Conservation (phyloP, 2,329 filamentous ascomycete species). For the Aspergillus viridinutans region DNA sequence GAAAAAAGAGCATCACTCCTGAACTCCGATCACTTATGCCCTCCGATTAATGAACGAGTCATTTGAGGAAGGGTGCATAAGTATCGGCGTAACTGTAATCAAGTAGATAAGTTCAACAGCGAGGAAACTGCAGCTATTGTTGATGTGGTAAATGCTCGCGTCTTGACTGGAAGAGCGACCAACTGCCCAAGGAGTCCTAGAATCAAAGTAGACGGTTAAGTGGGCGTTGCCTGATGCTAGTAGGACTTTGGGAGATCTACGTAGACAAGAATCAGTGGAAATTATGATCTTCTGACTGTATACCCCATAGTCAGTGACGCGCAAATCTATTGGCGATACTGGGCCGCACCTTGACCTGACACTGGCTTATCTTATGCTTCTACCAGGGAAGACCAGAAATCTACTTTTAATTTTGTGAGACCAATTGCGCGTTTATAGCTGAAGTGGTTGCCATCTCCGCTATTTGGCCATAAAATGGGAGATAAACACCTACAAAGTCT, state of each 20-base stretch:
- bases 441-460: not conserved
- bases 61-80: not conserved
- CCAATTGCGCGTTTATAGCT: not conserved
- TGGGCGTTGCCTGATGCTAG: slow-evolving; percentile 24
- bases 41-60: no score
- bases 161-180: slow-evolving; percentile 26
- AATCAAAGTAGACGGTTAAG: slow-evolving; percentile 33
- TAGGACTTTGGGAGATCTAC: not conserved
- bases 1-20: not conserved
- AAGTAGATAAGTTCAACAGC: slow-evolving; percentile 10
- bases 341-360: not conserved
- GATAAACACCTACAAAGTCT: not conserved
- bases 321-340: not conserved
- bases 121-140: slow-evolving; percentile 22
- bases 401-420: not conserved
- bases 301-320: not conserved
- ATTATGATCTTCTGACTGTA: not conserved
- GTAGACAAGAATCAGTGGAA: not conserved
- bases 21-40: slow-evolving; percentile 5
- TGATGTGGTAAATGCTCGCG: slow-evolving; percentile 25
- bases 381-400: not conserved
- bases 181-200: slow-evolving; percentile 25
- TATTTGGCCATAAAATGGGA: not conserved
- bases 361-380: no score
- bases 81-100: not conserved